Evolutionary conservation across 768 basidiomycete species (phyloP).

Genomic region (Mycena epipterygia): DNA sequence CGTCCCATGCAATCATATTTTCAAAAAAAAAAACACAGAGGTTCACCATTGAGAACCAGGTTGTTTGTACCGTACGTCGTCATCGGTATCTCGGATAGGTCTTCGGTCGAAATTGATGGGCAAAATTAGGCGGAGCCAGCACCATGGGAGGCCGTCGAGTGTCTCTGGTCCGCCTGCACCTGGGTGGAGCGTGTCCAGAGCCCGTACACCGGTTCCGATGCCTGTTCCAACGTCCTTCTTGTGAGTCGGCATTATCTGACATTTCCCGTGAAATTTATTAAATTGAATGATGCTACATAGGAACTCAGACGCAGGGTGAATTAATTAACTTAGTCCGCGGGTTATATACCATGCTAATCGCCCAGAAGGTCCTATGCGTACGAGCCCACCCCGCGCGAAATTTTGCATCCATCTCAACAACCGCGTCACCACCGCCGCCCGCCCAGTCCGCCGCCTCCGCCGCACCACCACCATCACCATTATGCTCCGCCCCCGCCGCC

Average conservation of each 20-base stretch:
- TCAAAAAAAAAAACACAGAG: background rate
- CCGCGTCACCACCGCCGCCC: constrained; percentile 13
- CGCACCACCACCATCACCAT: constrained; percentile 7
- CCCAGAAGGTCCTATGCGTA: constrained; percentile 7
- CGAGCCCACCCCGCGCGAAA: constrained; percentile 25
- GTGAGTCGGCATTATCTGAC: constrained; percentile 4
- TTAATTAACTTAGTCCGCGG: background rate
- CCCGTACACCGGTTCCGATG: constrained; percentile 12
- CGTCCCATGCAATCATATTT: background rate
- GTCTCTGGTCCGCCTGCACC: constrained; percentile 16
- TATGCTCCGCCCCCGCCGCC: constrained; percentile 10
- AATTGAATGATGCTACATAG: background rate
- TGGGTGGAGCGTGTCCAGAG: constrained; percentile 13
- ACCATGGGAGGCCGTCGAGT: constrained; percentile 6
- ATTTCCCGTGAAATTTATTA: background rate
- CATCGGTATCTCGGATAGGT: background rate
- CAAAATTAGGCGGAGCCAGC: background rate
- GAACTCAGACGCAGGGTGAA: constrained; percentile 9
- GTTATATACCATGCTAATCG: background rate
- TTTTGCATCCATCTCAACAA: constrained; percentile 17
- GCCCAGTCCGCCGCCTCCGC: constrained; percentile 6
- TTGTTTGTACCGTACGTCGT: constrained; percentile 24
- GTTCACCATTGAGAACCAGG: background rate
- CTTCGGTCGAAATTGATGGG: background rate
- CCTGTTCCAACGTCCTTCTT: constrained; percentile 9